Conservation (phyloP, 73 alveolate genomes). For the Paramecium caudatum region DNA sequence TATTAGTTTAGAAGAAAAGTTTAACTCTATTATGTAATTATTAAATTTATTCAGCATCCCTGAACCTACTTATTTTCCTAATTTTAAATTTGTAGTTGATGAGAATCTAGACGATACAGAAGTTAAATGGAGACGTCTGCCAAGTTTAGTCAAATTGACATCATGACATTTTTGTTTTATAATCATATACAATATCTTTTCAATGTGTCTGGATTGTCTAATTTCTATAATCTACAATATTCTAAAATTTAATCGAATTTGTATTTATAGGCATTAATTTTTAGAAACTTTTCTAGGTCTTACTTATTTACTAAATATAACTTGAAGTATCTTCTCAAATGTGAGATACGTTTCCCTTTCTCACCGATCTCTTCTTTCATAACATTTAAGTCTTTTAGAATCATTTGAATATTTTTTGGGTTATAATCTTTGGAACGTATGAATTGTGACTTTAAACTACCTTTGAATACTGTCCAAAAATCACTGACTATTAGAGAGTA, state of each 20-base stretch:
- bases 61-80: constrained; percentile 39
- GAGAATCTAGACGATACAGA: constrained; percentile 26
- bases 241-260: background rate
- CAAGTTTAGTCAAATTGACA: constrained; percentile 39
- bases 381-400: constrained; percentile 58
- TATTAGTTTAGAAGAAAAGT: constrained; percentile 45
- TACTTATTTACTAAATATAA: constrained; percentile 23
- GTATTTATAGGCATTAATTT: constrained; percentile 41
- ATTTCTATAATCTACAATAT: background rate
- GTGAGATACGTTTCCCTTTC: background rate
- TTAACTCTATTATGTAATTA: constrained; percentile 18
- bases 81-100: constrained; percentile 32
- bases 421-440: constrained; percentile 13
- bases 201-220: constrained; percentile 18
- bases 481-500: background rate
- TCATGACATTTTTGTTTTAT: background rate
- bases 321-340: constrained; percentile 45
- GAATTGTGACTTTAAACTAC: constrained; percentile 18
- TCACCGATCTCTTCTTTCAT: constrained; percentile 26
- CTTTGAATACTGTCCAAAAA: constrained; percentile 58
- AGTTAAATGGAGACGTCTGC: constrained; percentile 53
- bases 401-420: constrained; percentile 22
- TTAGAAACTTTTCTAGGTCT: constrained; percentile 42
- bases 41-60: background rate
- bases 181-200: constrained; percentile 57